Evolutionary conservation across 495 filamentous ascomycete genomes (phyloP).

Genomic region (Hypoxylon intermedium): DNA sequence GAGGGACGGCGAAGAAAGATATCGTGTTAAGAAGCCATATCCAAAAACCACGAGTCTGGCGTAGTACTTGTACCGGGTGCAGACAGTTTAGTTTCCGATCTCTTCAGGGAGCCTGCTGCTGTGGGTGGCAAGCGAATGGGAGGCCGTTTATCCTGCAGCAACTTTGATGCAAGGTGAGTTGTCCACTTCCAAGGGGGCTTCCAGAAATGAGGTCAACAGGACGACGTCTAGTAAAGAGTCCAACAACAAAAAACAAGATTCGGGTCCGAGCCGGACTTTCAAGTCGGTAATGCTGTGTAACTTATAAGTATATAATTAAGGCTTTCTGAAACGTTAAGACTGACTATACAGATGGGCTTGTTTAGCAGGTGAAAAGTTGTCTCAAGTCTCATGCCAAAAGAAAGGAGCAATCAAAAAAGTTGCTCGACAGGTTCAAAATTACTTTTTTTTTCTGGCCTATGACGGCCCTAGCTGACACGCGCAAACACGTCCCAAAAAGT

Average conservation of each 20-base stretch:
- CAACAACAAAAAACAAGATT: conserved; percentile 22
- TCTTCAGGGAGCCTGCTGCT: conserved; percentile 26
- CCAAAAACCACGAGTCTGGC: conserved; percentile 33
- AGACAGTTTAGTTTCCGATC: conserved; percentile 37
- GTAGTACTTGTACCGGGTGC: conserved; percentile 40
- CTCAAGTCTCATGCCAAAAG: conserved; percentile 1
- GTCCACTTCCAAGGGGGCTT: conserved; percentile 44
- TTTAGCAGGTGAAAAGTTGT: not conserved
- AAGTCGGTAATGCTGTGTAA: conserved; percentile 34
- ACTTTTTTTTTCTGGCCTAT: conserved; percentile 22
- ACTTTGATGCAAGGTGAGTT: conserved; percentile 58
- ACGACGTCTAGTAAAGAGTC: conserved; percentile 7
- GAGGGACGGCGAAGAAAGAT: conserved; percentile 24
- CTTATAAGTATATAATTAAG: conserved; percentile 19
- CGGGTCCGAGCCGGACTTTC: conserved; percentile 37
- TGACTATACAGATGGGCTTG: conserved; percentile 10
- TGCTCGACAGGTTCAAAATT: conserved; percentile 20
- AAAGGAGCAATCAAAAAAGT: conserved; percentile 17
- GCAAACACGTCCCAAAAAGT: conserved; percentile 40
- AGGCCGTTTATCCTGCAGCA: conserved; percentile 52
- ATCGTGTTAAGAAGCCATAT: conserved; percentile 37
- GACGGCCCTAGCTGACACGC: conserved; percentile 36
- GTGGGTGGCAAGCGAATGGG: conserved; percentile 42
- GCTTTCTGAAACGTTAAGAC: conserved; percentile 11
- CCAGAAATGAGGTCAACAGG: conserved; percentile 25